Percentiles rank a stretch among this genome's conserved stretches.
Conservation (phyloP, 228 moss, liverwort and hornwort species). For the Sphagnum fallax region DNA sequence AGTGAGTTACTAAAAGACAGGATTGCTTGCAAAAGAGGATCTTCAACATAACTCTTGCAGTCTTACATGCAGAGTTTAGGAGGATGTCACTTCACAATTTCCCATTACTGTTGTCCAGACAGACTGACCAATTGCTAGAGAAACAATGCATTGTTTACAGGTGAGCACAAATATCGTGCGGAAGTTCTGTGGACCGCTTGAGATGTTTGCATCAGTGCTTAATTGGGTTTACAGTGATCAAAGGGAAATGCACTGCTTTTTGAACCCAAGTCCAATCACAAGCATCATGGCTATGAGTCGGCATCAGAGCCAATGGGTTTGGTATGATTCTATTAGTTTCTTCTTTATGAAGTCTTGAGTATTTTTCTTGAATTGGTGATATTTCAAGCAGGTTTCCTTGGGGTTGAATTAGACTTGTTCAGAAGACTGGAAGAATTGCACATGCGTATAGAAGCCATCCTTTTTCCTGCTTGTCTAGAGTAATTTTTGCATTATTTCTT, state of each 20-base stretch:
- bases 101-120: background rate
- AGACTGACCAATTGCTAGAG: background rate
- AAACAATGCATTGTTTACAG: constrained; percentile 23
- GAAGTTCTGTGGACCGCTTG: constrained; percentile 75
- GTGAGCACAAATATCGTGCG: constrained; percentile 72
- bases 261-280: constrained; percentile 69
- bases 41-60: background rate
- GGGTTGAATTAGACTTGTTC: too few relatives aligned
- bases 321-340: constrained; percentile 34
- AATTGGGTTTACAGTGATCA: constrained; percentile 17
- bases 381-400: too few relatives aligned
- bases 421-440: too few relatives aligned
- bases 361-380: too few relatives aligned
- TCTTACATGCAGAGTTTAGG: background rate
- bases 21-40: background rate
- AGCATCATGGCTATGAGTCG: constrained; percentile 78
- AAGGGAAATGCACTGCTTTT: constrained; percentile 37
- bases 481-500: too few relatives aligned
- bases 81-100: background rate
- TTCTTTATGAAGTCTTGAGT: too few relatives aligned
- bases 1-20: background rate
- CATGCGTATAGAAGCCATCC: too few relatives aligned
- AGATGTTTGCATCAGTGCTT: constrained; percentile 47
- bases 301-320: constrained; percentile 88
- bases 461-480: too few relatives aligned